Evolutionary conservation across 176 grass and related monocot genomes (phyloP), one percentile per base, ranked within the genome.

Genomic region (Oryza punctata): DNA sequence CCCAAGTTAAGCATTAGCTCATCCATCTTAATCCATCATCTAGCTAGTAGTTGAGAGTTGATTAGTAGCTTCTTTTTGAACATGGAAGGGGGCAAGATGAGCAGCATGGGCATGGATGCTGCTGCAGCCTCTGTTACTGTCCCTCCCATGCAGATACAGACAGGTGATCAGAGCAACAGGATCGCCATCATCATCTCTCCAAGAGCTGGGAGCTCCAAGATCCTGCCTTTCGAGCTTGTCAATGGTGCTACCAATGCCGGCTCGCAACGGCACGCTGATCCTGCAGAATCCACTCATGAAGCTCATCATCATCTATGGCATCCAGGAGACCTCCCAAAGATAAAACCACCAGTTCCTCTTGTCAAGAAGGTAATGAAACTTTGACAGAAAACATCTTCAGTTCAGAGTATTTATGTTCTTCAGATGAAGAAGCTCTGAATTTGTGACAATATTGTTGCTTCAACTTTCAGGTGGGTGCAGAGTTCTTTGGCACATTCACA

Each of bases 401-500:
- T 38, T 38, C 37, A 38, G 37, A 38, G 7, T 9, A 16, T 16
- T 81, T 50, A 0, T 61, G n/a, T 3, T 23, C 10, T 45, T 75
- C 28, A 50, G 21, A 67, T 35, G 18, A 24, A 18, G 11, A 11
- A 18, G 28, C 29, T 16, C 41, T 64, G 21, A 61, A 16, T 52
- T 57, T 57, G 6, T 23, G 41, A 77, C 1, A 13, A 11, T 19
- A 21, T 77, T 78, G 10, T 23, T 54, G 50, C 28, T 41, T 1
- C 40, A 30, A 30, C 29, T 30, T 78, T 37, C 77, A 94, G 85
- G 35, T 91, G 29, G 25, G 10, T 0, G 73, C 91, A 0, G 88
- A 94, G 78, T 93, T 96, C 35, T 54, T 96, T 3, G 91, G 89
- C 59, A 91, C 91, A 21, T 91, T 93, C 79, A 89, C 91, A 61